Percentiles rank a stretch among this genome's conserved stretches.
Evolutionary conservation across 257 asterid species (phyloP).

Genomic region (Nyctanthes arbortristis): DNA sequence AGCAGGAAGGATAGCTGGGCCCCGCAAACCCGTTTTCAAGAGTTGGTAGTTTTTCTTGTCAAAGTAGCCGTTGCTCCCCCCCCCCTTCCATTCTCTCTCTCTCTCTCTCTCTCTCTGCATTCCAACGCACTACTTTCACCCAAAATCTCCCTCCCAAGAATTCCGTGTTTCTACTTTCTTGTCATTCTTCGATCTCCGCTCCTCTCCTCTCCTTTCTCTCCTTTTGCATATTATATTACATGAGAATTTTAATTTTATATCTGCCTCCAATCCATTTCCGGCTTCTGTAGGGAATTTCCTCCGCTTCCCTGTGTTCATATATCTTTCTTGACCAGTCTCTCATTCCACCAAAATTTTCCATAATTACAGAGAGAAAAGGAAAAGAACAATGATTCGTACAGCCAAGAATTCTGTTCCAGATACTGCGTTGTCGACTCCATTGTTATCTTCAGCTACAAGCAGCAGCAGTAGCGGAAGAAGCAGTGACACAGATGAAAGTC

Average conservation of each 20-base stretch:
- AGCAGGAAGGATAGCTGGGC: background rate
- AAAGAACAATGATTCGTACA: constrained; percentile 34
- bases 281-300: constrained; percentile 14
- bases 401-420: constrained; percentile 23
- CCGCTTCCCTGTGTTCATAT: constrained; percentile 29
- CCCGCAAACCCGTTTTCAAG: constrained; percentile 23
- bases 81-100: constrained; percentile 16
- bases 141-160: constrained; percentile 31
- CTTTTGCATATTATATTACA: constrained; percentile 11
- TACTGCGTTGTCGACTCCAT: constrained; percentile 33
- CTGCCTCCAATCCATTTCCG: constrained; percentile 7
- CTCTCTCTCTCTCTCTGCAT: constrained; percentile 4
- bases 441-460: constrained; percentile 41
- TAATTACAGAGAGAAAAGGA: background rate
- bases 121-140: constrained; percentile 3
- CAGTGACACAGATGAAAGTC: constrained; percentile 63
- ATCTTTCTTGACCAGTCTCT: constrained; percentile 1
- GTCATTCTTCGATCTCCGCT: constrained; percentile 28
- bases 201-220: constrained; percentile 16
- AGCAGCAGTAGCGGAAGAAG: constrained; percentile 32
- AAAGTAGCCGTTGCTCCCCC: constrained; percentile 74
- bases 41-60: constrained; percentile 38
- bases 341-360: background rate
- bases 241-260: background rate
- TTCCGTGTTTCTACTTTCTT: constrained; percentile 28